Evolutionary conservation across 1,284 basidiomycete genomes (phyloP), one percentile per base, ranked within the genome.

Genomic region (Trichosporon sp.): DNA sequence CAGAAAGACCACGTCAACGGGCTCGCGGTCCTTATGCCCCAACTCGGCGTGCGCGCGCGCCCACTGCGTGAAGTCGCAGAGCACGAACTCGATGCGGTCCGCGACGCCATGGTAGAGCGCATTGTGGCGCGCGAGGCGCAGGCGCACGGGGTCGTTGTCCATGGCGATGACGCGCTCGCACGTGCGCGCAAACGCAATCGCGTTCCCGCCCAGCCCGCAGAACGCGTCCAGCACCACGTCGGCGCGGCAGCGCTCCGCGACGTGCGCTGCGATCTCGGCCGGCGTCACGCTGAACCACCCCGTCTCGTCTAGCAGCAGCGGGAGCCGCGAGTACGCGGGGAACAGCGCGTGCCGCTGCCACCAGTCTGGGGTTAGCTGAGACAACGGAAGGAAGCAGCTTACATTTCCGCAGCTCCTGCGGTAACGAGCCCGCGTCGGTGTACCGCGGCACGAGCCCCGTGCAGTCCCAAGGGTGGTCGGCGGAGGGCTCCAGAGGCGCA

Each of bases 231-330:
- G 66, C 0, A 82, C 71, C 7, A 77, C 90, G 74, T 89, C 89
- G 75, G 91, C 95, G 27, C 91, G 87, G 85, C 95, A 97, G 31
- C 95, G 85, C 73, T 94, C 90, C 0, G 97, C 96, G 63, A 98
- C 97, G 77, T 95, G 93, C 70, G 88, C 84, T 2, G 96, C 97
- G 18, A 99, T 90, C 38, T 87, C 86, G 77, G 99, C 95, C 0
- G 97, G 96, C 0, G 97, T 99, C 66, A 99, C 90, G 70, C 92
- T 95, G 83, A 91, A 99, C 97, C 97, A 99, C 2, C 95, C 95
- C 81, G 95, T 92, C 25, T 77, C 72, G 74, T 86, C 85, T 67
- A 86, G 77, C 0, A 85, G 77, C 63, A 85, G 78, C 1, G 84
- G 84, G 0, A 83, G 73, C n/a, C 88, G 82, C 64, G 90, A 88